These are phyloP conservation scores for Boeremia exigua DNA, from an alignment of 2,329 filamentous ascomycete species.

Conservation along the genomic window DNA sequence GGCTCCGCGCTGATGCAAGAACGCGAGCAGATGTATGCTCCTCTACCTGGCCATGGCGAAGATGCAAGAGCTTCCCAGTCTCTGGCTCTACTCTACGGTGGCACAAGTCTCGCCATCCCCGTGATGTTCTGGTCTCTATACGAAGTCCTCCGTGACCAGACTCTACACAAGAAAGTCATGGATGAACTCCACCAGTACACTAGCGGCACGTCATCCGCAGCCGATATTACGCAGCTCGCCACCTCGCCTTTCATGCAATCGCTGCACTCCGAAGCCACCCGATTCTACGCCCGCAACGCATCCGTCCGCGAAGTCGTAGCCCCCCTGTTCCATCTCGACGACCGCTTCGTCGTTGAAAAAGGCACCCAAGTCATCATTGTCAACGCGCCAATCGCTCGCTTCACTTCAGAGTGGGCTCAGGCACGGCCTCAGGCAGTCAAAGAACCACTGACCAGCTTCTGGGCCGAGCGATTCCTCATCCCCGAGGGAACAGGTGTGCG, in stretches of 20 bases:
- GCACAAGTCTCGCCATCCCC: constrained; percentile 21
- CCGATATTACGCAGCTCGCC: constrained; percentile 19
- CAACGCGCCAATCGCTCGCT: constrained; percentile 15
- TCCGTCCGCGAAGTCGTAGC: constrained; percentile 12
- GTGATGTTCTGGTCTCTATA: constrained; percentile 28
- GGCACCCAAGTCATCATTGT: constrained; percentile 20
- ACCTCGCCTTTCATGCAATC: constrained; percentile 23
- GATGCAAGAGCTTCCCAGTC: constrained; percentile 22
- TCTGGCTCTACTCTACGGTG: constrained; percentile 22
- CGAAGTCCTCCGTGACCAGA: constrained; percentile 13
- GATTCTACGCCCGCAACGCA: constrained; percentile 18
- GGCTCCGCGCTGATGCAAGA: constrained; percentile 24
- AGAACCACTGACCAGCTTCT: constrained; percentile 17
- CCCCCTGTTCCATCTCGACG: constrained; percentile 15
- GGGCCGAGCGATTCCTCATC: constrained; percentile 22
- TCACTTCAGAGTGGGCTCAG: constrained; percentile 6
- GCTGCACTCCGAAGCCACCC: constrained; percentile 20
- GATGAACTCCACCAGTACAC: constrained; percentile 1
- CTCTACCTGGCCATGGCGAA: constrained; percentile 18
- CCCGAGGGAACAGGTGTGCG: constrained; percentile 2
- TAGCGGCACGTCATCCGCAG: neutral
- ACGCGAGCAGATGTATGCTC: constrained; percentile 20
- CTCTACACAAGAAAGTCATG: neutral
- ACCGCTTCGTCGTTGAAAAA: constrained; percentile 17
- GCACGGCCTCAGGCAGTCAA: neutral